Evolutionary conservation across 495 filamentous ascomycete species (phyloP), one percentile per base, ranked within the genome.

Genomic region (Aspergillus cavernicola): DNA sequence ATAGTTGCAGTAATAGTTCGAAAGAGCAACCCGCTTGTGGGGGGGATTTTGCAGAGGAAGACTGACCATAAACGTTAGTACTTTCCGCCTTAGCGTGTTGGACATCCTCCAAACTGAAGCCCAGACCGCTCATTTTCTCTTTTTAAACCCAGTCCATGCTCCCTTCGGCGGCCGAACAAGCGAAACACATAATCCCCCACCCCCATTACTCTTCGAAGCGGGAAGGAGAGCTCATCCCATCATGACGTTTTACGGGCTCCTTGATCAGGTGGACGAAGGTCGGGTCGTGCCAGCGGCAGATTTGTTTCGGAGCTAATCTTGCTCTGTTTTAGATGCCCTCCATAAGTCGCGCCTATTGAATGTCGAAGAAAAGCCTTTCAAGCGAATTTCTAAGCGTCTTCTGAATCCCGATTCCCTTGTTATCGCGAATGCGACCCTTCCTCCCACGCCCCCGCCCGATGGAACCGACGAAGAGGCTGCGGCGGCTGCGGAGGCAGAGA

Each of bases 321-420:
- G 56, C 59, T 53, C 43, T 35, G 44, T 33, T 49, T 29, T 60
- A 84, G 91, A 95, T 68, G 82, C 88, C 37, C 85, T 97, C 23
- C 92, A 97, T 78, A 95, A 92, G 65, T 79, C 82, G 31, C 93
- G 93, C 20, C 89, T 96, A 19, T 81, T 97, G 29, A 85, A 85
- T 59, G 87, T 97, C 58, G 93, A 98, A 78, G 87, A 95, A 63
- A 90, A 90, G 46, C 90, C 90, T 3, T 97, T 92, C 80, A 88
- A 89, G 67, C 89, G 92, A 43, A 82, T 98, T 45, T 85, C 87
- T 9, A 90, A 90, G 71, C 85, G 88, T 36, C 80, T 96, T 10
- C 73, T 86, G 22, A 77, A 81, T 26, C 77, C 88, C 5, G 76
- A 84, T 43, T 81, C 84, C 2, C 72, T 88, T 24, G 68, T 81